These are phyloP conservation scores for Thalassiosira exigua DNA, from an alignment of 352 stramenopile species.

Conservation along the genomic window DNA sequence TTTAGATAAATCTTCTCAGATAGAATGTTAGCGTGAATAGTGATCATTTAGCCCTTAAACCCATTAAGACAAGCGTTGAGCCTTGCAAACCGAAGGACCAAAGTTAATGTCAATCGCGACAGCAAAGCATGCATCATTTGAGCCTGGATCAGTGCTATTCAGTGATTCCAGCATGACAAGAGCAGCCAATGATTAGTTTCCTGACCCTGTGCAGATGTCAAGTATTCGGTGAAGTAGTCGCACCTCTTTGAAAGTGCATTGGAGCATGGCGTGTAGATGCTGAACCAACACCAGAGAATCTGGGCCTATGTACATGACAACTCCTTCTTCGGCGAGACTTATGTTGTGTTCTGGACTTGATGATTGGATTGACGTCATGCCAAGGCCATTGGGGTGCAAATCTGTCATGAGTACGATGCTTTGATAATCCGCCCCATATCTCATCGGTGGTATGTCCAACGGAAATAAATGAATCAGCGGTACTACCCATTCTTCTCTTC, in stretches of 20 bases:
- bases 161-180: conserved; percentile 24
- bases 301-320: conserved; percentile 84
- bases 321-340: conserved; percentile 27
- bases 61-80: conserved; percentile 75
- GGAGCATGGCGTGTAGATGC: conserved; percentile 59
- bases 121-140: conserved; percentile 30
- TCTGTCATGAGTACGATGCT: conserved; percentile 76
- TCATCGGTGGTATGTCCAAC: conserved; percentile 44
- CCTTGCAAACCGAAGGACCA: conserved; percentile 61
- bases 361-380: conserved; percentile 48
- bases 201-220: conserved; percentile 75
- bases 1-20: too few species aligned
- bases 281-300: conserved; percentile 77
- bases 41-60: conserved; percentile 37
- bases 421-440: conserved; percentile 5
- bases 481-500: conserved; percentile 45
- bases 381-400: conserved; percentile 77
- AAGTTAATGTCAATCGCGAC: conserved; percentile 75
- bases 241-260: too few species aligned
- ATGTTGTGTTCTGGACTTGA: background rate
- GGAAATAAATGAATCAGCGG: conserved; percentile 76
- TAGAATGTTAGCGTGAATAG: conserved; percentile 50
- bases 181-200: too few species aligned
- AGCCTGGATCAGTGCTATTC: background rate
- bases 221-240: conserved; percentile 40